A percentile compares a stretch with the other conserved stretches of the same genome.
Evolutionary conservation across 2,329 filamentous ascomycete genomes (phyloP).

Genomic region (Chalara sp.): DNA sequence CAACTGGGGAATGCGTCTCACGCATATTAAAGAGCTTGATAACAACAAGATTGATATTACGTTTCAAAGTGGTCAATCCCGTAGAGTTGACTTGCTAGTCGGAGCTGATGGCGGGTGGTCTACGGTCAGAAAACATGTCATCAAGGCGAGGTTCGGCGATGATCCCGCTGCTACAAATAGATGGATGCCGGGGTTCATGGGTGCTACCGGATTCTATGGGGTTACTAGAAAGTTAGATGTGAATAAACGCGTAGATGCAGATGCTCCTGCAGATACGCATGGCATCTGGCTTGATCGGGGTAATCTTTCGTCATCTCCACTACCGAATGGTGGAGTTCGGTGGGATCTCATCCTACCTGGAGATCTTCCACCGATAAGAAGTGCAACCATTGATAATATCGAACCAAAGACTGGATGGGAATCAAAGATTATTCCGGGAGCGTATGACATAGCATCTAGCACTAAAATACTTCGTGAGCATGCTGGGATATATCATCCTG

Average conservation of each 20-base stretch:
- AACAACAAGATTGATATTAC: not conserved
- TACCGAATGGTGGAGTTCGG: not conserved
- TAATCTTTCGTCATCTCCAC: not conserved
- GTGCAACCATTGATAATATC: not conserved
- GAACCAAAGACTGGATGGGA: not conserved
- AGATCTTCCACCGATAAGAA: not conserved
- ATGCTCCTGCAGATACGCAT: not conserved
- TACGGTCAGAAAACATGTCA: not conserved
- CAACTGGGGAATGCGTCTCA: not conserved
- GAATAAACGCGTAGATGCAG: not conserved
- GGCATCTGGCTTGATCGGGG: not conserved
- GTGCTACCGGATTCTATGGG: not conserved
- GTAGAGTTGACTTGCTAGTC: not conserved
- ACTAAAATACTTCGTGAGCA: not conserved
- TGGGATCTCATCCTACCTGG: not conserved
- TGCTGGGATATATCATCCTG: not conserved
- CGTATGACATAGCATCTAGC: not conserved
- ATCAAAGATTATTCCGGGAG: not conserved
- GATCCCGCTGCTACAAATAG: not conserved
- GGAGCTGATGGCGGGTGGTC: not conserved
- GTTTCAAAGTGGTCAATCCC: not conserved
- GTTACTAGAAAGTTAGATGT: not conserved
- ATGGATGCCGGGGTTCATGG: not conserved
- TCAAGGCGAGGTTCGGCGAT: not conserved
- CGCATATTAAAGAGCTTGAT: not conserved